phyloP scores from a whole-genome alignment of 768 basidiomycete genomes.

The Trametes villosa region DNA sequence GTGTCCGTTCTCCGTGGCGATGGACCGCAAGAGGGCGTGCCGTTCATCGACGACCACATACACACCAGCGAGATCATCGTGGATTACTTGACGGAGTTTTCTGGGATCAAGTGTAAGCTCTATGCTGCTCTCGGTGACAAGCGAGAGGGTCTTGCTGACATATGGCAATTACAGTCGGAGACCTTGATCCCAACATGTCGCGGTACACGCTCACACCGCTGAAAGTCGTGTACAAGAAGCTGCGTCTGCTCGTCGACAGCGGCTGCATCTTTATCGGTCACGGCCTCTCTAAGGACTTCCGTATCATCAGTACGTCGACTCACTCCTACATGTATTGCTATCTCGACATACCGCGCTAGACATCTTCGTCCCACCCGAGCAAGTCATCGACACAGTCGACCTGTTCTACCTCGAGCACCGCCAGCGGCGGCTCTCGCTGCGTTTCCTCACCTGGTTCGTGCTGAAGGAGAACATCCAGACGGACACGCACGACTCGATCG shows the following conservation, averaged over 20 bases:
- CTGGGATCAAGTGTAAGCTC: constrained; percentile 85
- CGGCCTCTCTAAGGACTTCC: constrained; percentile 95
- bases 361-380: constrained; percentile 92
- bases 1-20: constrained; percentile 93
- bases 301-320: constrained; percentile 85
- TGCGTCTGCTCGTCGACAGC: constrained; percentile 88
- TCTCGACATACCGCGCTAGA: constrained; percentile 50
- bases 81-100: constrained; percentile 96
- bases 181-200: constrained; percentile 84
- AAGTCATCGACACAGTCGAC: constrained; percentile 97
- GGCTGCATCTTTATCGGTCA: constrained; percentile 98
- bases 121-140: not conserved
- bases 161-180: constrained; percentile 85
- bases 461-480: constrained; percentile 90
- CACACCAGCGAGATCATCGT: constrained; percentile 95
- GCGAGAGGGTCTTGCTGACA: too few relatives aligned
- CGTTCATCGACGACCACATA: constrained; percentile 98
- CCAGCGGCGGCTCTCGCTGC: constrained; percentile 86
- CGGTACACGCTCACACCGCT: constrained; percentile 90
- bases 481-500: constrained; percentile 97
- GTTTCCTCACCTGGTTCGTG: constrained; percentile 95
- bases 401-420: constrained; percentile 85
- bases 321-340: not conserved
- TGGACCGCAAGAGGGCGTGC: constrained; percentile 77
- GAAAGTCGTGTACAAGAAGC: constrained; percentile 98